phyloP scores from a whole-genome alignment of 116 monocot genomes.

The Cymodocea nodosa region DNA sequence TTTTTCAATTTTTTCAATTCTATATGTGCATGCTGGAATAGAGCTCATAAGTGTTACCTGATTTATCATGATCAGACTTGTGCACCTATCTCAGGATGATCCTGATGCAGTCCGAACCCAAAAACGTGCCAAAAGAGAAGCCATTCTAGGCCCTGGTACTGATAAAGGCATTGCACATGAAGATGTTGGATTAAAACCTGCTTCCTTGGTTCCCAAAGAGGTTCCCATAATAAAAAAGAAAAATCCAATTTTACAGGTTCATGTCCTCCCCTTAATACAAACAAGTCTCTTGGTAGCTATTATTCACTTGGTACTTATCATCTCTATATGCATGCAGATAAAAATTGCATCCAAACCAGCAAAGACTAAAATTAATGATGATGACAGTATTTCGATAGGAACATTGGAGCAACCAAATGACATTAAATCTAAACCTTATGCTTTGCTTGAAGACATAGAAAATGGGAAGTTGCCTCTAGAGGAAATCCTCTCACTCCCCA shows the following conservation, averaged over 20 bases:
- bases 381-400: constrained; percentile 14
- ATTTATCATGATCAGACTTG: background rate
- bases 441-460: constrained; percentile 54
- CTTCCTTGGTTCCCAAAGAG: constrained; percentile 74
- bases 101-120: constrained; percentile 10
- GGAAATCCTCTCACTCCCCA: constrained; percentile 88
- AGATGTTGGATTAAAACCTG: constrained; percentile 79
- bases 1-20: background rate
- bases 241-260: constrained; percentile 75
- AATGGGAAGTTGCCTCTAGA: constrained; percentile 69
- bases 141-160: constrained; percentile 77
- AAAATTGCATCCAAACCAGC: constrained; percentile 65
- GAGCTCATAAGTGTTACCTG: background rate
- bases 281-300: background rate
- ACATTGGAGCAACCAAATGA: constrained; percentile 12
- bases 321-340: constrained; percentile 30
- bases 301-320: background rate
- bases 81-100: constrained; percentile 36
- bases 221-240: constrained; percentile 88
- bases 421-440: constrained; percentile 39
- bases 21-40: background rate
- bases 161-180: constrained; percentile 80
- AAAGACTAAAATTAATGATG: constrained; percentile 29
- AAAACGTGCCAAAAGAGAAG: constrained; percentile 59
- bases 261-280: background rate